Evolutionary conservation across 164 flowering plant genomes (phyloP).

Genomic region (Chimonanthus salicifolius): DNA sequence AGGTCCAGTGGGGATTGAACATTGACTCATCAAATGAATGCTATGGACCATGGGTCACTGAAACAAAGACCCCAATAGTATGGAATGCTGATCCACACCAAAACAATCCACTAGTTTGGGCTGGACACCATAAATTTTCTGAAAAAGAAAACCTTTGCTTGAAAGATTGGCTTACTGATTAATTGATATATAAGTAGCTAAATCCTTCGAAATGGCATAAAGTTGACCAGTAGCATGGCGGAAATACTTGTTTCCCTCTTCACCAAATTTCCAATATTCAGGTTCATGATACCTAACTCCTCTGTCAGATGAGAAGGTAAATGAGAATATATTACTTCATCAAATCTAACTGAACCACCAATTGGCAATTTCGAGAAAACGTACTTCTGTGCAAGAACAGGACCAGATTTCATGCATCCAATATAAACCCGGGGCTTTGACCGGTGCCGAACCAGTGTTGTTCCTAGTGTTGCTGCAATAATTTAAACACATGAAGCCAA

Average conservation of each 20-base stretch:
- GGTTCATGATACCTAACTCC: conserved; percentile 95
- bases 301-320: conserved; percentile 28
- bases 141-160: not conserved
- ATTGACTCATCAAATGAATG: not conserved
- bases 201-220: conserved; percentile 80
- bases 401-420: conserved; percentile 90
- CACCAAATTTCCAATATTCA: conserved; percentile 96
- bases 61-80: not conserved
- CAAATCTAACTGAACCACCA: not conserved
- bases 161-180: conserved; percentile 56
- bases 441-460: conserved; percentile 35
- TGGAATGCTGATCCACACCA: not conserved
- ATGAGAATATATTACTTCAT: conserved; percentile 1
- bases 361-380: conserved; percentile 10
- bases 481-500: conserved; percentile 4
- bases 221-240: conserved; percentile 97
- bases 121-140: not conserved
- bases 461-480: conserved; percentile 49
- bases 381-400: conserved; percentile 62
- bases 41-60: not conserved
- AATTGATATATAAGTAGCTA: conserved; percentile 74
- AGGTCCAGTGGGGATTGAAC: not conserved
- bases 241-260: conserved; percentile 85
- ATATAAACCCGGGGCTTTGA: conserved; percentile 53
- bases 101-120: not conserved